Conservation (phyloP, 768 basidiomycete genomes). For the Termitomyces titanicus region DNA sequence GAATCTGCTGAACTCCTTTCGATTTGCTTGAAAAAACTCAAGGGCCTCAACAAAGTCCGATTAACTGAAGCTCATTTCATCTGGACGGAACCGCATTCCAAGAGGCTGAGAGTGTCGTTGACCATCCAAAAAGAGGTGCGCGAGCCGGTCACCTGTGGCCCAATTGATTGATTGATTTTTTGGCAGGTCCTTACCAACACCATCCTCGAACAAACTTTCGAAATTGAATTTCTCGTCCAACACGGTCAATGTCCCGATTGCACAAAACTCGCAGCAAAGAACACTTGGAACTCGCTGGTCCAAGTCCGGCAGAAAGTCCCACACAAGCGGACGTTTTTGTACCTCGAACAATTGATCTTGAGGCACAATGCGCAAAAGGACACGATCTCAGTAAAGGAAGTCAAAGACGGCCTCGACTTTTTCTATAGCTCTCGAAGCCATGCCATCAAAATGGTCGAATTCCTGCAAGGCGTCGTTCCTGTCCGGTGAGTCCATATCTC, state of each 20-base stretch:
- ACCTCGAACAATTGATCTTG: constrained; percentile 94
- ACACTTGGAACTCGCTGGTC: constrained; percentile 97
- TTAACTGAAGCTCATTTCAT: constrained; percentile 98
- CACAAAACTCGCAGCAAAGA: constrained; percentile 91
- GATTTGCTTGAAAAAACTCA: constrained; percentile 92
- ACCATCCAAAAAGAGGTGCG: constrained; percentile 98
- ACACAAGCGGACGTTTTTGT: constrained; percentile 97
- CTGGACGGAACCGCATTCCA: constrained; percentile 99
- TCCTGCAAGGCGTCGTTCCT: constrained; percentile 84
- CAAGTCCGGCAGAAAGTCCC: constrained; percentile 99
- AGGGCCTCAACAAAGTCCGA: constrained; percentile 90
- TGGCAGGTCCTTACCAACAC: constrained; percentile 87
- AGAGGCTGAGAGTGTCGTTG: constrained; percentile 86
- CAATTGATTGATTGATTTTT: background rate
- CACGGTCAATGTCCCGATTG: constrained; percentile 96
- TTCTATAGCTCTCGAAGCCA: constrained; percentile 91
- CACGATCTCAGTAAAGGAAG: constrained; percentile 90
- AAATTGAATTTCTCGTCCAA: constrained; percentile 93
- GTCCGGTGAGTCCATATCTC: constrained; percentile 53
- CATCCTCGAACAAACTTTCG: constrained; percentile 95
- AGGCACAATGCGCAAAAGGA: constrained; percentile 97
- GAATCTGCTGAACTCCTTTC: constrained; percentile 94
- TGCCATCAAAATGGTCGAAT: constrained; percentile 96
- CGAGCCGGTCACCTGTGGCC: background rate
- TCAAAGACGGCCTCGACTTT: constrained; percentile 93